A percentile compares a stretch with the other conserved stretches of the same genome.
Evolutionary conservation across 2,329 filamentous ascomycete genomes (phyloP).

Genomic region (Colletotrichum sublineola): DNA sequence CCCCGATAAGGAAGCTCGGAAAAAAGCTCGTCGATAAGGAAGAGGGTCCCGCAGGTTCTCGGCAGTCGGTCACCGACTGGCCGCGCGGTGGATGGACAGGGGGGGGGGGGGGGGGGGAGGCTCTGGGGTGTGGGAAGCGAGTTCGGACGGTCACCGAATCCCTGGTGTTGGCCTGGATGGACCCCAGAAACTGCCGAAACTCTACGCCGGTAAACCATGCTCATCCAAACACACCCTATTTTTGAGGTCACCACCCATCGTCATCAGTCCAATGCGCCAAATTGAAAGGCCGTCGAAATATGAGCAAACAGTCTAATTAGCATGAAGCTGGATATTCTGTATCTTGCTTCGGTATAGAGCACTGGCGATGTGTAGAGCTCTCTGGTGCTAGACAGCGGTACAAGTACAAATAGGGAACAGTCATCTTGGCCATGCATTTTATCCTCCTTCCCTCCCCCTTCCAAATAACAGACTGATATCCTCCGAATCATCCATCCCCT

Average conservation of each 20-base stretch:
- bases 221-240: not conserved
- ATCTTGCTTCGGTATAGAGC: not conserved
- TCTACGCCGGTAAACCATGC: not conserved
- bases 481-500: not conserved
- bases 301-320: slow-evolving; percentile 26
- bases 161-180: slow-evolving; percentile 1
- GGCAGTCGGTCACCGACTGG: not conserved
- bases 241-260: not conserved
- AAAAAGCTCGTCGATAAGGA: slow-evolving; percentile 31
- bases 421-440: slow-evolving; percentile 17
- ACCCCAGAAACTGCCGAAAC: slow-evolving; percentile 1
- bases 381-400: slow-evolving; percentile 20
- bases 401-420: slow-evolving; percentile 32
- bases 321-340: not conserved
- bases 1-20: slow-evolving; percentile 40
- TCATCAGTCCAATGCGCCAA: not conserved
- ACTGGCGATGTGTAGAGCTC: not conserved
- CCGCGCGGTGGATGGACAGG: slow-evolving; percentile 1
- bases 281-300: not conserved
- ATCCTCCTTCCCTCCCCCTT: not conserved
- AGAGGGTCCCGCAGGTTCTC: not conserved
- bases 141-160: slow-evolving; percentile 31
- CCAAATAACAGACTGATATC: slow-evolving; percentile 4
- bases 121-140: slow-evolving; percentile 9
- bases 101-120: not conserved